Conservation (phyloP, 345 rosid species). For the Mangifera indica region DNA sequence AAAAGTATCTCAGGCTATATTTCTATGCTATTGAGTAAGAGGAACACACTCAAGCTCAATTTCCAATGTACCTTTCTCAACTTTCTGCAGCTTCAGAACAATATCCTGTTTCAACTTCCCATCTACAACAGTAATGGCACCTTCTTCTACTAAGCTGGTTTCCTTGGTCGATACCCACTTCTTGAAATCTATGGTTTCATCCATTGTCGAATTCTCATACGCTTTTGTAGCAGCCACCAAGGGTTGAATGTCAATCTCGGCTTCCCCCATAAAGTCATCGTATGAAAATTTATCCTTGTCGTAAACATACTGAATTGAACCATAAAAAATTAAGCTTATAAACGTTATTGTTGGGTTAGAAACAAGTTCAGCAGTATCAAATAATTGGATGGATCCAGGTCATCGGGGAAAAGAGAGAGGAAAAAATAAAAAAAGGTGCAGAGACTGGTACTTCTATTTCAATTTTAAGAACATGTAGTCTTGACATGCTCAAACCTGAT, state of each 20-base stretch:
- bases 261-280: conserved; percentile 97
- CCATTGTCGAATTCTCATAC: conserved; percentile 49
- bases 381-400: neutral
- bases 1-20: neutral
- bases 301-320: conserved; percentile 60
- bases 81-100: conserved; percentile 73
- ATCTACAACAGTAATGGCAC: conserved; percentile 61
- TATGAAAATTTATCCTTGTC: conserved; percentile 85
- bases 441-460: neutral
- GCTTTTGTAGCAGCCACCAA: conserved; percentile 82
- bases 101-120: conserved; percentile 84
- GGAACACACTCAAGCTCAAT: conserved; percentile 94
- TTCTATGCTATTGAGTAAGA: conserved; percentile 59
- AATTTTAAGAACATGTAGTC: neutral
- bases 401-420: too few species aligned
- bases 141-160: conserved; percentile 67
- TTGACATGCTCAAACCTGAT: neutral
- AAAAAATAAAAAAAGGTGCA: neutral
- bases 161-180: conserved; percentile 75
- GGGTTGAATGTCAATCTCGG: conserved; percentile 96
- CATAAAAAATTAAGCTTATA: conserved; percentile 10
- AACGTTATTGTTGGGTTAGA: neutral
- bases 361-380: neutral
- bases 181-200: conserved; percentile 68
- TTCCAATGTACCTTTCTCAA: conserved; percentile 82